Percentiles rank a stretch among this genome's conserved stretches.
Conservation (phyloP, 495 filamentous ascomycete species). For the Aspergillus coremiiformis region DNA sequence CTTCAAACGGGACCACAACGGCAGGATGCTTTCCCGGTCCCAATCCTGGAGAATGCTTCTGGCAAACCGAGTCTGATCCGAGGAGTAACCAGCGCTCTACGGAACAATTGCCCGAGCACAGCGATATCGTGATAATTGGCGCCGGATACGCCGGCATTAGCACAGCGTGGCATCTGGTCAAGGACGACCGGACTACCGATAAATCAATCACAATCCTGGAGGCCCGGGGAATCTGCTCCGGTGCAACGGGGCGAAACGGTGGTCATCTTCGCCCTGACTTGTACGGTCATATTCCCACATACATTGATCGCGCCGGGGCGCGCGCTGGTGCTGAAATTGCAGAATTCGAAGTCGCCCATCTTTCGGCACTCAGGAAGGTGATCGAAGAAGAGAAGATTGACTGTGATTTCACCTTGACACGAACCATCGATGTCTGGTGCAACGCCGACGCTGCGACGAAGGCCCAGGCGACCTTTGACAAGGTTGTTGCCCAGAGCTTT, state of each 20-base stretch:
- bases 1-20: not conserved
- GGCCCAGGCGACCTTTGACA: slow-evolving; percentile 24
- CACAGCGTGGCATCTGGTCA: slow-evolving; percentile 53
- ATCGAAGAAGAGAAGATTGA: slow-evolving; percentile 33
- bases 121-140: slow-evolving; percentile 61
- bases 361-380: slow-evolving; percentile 24
- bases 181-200: slow-evolving; percentile 8
- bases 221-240: slow-evolving; percentile 32
- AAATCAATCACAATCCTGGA: slow-evolving; percentile 29
- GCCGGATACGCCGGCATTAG: slow-evolving; percentile 61
- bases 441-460: slow-evolving; percentile 23
- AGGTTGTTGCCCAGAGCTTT: slow-evolving; percentile 15
- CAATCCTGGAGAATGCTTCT: slow-evolving; percentile 57
- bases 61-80: slow-evolving; percentile 49
- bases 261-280: slow-evolving; percentile 29
- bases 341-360: slow-evolving; percentile 26
- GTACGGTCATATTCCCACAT: slow-evolving; percentile 28
- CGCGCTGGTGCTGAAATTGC: slow-evolving; percentile 19
- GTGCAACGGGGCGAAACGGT: slow-evolving; percentile 35
- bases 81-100: slow-evolving; percentile 46
- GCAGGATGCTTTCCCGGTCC: slow-evolving; percentile 32
- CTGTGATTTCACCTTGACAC: slow-evolving; percentile 32
- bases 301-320: slow-evolving; percentile 12
- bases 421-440: slow-evolving; percentile 32
- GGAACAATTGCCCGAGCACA: slow-evolving; percentile 37